These are phyloP conservation scores for Penicillium sp. DNA, from an alignment of 2,329 filamentous ascomycete genomes.

Conservation along the genomic window DNA sequence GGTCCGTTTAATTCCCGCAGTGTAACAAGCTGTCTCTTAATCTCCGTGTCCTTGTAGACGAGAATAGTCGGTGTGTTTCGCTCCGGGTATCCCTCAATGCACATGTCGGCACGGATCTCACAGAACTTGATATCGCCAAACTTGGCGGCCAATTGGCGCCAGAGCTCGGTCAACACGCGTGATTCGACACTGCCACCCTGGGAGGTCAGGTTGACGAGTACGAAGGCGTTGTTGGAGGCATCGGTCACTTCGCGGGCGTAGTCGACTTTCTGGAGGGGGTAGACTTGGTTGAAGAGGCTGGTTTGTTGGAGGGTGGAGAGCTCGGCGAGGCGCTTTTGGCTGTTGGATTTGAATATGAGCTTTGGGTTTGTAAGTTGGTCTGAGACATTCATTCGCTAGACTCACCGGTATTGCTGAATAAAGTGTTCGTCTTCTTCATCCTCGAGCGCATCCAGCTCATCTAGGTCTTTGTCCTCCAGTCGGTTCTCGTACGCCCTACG, in stretches of 20 bases:
- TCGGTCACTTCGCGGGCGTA: slow-evolving; percentile 91
- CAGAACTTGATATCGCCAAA: slow-evolving; percentile 98
- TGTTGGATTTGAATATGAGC: slow-evolving; percentile 26
- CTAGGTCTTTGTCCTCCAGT: slow-evolving; percentile 89
- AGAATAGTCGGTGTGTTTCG: slow-evolving; percentile 92
- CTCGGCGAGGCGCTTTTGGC: slow-evolving; percentile 82
- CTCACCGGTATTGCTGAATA: slow-evolving; percentile 74
- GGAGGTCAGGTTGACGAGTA: slow-evolving; percentile 80
- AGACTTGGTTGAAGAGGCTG: slow-evolving; percentile 84
- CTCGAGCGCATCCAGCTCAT: slow-evolving; percentile 90
- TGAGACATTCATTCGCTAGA: neutral
- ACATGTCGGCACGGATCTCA: slow-evolving; percentile 87
- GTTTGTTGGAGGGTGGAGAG: slow-evolving; percentile 73
- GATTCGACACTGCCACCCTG: slow-evolving; percentile 82
- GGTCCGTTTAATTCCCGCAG: slow-evolving; percentile 75
- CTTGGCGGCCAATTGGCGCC: slow-evolving; percentile 78
- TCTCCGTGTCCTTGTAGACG: slow-evolving; percentile 89
- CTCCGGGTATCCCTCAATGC: slow-evolving; percentile 96
- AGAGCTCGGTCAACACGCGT: slow-evolving; percentile 77
- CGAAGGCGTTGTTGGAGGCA: slow-evolving; percentile 68
- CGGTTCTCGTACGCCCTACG: slow-evolving; percentile 87
- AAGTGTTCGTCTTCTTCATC: slow-evolving; percentile 95
- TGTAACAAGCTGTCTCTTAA: slow-evolving; percentile 89
- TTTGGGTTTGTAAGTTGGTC: neutral
- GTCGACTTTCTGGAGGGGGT: slow-evolving; percentile 91